Evolutionary conservation across 2,329 filamentous ascomycete genomes (phyloP), one percentile per base, ranked within the genome.

Genomic region (Colletotrichum magnum): DNA sequence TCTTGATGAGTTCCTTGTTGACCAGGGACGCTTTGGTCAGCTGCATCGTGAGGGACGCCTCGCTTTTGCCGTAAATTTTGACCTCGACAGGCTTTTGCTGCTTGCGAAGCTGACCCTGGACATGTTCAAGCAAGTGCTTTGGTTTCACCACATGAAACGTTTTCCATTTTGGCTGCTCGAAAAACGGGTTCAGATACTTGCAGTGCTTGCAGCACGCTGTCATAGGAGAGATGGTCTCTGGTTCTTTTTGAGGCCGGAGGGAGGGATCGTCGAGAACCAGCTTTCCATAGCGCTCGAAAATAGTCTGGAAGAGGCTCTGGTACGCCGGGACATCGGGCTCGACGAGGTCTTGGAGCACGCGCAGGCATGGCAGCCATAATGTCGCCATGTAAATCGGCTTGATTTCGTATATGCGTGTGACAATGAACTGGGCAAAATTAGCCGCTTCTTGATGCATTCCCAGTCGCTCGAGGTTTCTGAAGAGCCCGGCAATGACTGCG

Each of bases 101-200:
- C 15, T 52, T n/a, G 7, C 45, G 45, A 10, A 69, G 62, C 56
- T 36, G 50, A 3, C 26, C 28, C 28, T 52, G 16, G 2, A 69
- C 56, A 18, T 69, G 67, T 4, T 67, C 63, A 6, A 69, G 54
- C 3, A 52, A 16, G 7, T 36, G 15, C 39, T n/a, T 69, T 4
- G 67, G 62, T 15, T 61, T 59, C 16, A 67, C 56, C 9, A 69
- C 21, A 24, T 60, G 67, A 9, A 69, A 41, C 5, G 53, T 60
- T 13, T 67, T 69, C 67, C 67, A 69, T 3, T 21, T 36, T 7
- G 67, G 67, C 18, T 67, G 63, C n/a, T 67, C 62, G 26, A 69
- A 48, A 18, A 51, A 69, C 6, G 62, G 13, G 32, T 67, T 18
- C 15, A 69, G 63, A 12, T 26, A 66, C 45, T 41, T 36, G 51